phyloP scores from a whole-genome alignment of 345 rosid genomes.

The Eucalyptus albens region DNA sequence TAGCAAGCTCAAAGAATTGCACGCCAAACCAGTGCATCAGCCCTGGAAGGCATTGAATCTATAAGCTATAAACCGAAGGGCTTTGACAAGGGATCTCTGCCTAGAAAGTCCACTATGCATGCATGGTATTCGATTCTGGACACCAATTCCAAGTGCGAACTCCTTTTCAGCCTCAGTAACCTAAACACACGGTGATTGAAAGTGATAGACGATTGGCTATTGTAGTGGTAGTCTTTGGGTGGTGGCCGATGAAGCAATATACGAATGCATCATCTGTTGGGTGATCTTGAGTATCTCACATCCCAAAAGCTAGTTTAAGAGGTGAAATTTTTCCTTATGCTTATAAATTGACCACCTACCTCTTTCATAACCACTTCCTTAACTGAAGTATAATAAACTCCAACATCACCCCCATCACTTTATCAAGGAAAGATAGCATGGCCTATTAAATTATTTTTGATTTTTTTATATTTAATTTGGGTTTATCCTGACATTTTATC shows the following conservation, averaged over 20 bases:
- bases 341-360: too few relatives aligned
- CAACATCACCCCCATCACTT: too few relatives aligned
- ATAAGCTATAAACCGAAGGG: neutral
- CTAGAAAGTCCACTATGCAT: neutral
- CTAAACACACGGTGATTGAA: neutral
- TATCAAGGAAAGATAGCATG: too few relatives aligned
- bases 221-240: neutral
- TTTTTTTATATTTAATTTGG: too few relatives aligned
- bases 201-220: neutral
- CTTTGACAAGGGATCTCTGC: neutral
- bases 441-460: too few relatives aligned
- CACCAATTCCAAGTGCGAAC: too few relatives aligned
- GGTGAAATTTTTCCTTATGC: accelerated
- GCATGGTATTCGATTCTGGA: neutral
- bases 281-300: too few relatives aligned
- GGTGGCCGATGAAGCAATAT: neutral
- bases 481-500: neutral
- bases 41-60: neutral
- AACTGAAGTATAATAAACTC: too few relatives aligned
- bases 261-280: too few relatives aligned
- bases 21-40: neutral
- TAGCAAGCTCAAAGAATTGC: neutral
- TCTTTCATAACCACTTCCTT: too few relatives aligned
- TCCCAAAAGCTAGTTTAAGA: too few relatives aligned
- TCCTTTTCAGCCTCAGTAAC: neutral